phyloP scores from a whole-genome alignment of 2,329 filamentous ascomycete genomes.

The Phoma sp. region DNA sequence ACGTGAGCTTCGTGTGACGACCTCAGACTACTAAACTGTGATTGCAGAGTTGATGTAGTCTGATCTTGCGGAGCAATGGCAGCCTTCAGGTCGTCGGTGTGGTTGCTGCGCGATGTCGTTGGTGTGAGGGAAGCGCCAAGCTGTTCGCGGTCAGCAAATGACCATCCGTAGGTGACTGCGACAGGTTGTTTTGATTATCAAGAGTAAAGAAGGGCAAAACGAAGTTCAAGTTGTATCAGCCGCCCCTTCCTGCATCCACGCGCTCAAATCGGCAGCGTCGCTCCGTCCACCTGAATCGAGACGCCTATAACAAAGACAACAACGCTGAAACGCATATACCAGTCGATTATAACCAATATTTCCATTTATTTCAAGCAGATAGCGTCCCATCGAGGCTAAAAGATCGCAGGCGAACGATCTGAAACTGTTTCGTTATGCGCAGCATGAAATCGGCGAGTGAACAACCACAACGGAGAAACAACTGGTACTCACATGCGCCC shows the following conservation, averaged over 20 bases:
- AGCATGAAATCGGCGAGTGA: constrained; percentile 25
- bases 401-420: constrained; percentile 21
- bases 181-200: not conserved
- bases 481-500: constrained; percentile 42
- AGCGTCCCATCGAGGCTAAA: constrained; percentile 22
- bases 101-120: constrained; percentile 24
- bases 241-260: constrained; percentile 1
- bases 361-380: constrained; percentile 28
- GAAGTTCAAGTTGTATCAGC: not conserved
- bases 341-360: not conserved
- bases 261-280: not conserved
- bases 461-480: constrained; percentile 26
- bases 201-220: not conserved
- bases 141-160: constrained; percentile 27
- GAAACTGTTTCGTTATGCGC: constrained; percentile 41
- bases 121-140: constrained; percentile 19
- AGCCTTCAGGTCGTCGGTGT: constrained; percentile 38
- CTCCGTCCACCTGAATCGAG: not conserved
- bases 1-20: constrained; percentile 51
- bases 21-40: constrained; percentile 47
- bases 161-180: not conserved
- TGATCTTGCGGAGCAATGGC: constrained; percentile 42
- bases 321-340: constrained; percentile 3
- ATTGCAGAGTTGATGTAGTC: constrained; percentile 42
- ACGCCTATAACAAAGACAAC: not conserved